Percentiles rank a stretch among this genome's conserved stretches.
phyloP scores from a whole-genome alignment of 176 grass and related monocot species.

The Eleusine indica region DNA sequence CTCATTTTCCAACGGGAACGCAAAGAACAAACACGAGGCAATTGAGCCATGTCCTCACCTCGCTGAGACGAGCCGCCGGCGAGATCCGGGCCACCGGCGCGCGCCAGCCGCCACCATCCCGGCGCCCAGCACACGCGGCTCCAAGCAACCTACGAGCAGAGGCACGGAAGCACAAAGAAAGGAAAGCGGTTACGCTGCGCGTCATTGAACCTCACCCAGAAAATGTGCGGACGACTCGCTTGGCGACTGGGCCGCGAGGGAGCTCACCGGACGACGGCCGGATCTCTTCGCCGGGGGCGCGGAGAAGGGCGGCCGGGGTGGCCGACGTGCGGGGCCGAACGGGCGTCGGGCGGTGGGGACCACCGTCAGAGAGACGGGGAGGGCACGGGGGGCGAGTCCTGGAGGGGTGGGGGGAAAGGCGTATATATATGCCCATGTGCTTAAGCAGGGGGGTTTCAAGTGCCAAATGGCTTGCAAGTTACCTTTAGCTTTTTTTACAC shows the following conservation, averaged over 20 bases:
- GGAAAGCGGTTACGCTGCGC: slow-evolving; percentile 26
- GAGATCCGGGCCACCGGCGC: slow-evolving; percentile 49
- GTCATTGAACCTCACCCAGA: background rate
- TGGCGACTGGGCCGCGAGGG: background rate
- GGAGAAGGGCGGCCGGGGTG: background rate
- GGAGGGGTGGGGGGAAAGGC: slow-evolving; percentile 23
- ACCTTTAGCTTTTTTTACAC: background rate
- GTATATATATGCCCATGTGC: slow-evolving; percentile 55
- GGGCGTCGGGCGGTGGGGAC: slow-evolving; percentile 52
- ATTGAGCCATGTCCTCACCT: slow-evolving; percentile 21
- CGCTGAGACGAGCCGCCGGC: slow-evolving; percentile 26
- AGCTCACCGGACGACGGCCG: slow-evolving; percentile 42
- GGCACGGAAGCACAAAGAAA: background rate
- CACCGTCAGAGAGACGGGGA: slow-evolving; percentile 55
- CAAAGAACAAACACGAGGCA: background rate
- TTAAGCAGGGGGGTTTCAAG: background rate
- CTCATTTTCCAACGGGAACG: background rate
- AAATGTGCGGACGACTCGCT: background rate
- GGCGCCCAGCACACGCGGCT: slow-evolving; percentile 32
- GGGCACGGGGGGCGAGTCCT: slow-evolving; percentile 35
- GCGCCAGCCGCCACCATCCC: slow-evolving; percentile 40
- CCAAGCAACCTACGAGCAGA: slow-evolving; percentile 40
- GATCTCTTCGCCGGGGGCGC: slow-evolving; percentile 13
- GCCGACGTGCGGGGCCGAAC: slow-evolving; percentile 33
- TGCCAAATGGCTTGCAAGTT: slow-evolving; percentile 33